phyloP scores from a whole-genome alignment of 139 green algal species.

The Deuterostichococcus epilithicus region DNA sequence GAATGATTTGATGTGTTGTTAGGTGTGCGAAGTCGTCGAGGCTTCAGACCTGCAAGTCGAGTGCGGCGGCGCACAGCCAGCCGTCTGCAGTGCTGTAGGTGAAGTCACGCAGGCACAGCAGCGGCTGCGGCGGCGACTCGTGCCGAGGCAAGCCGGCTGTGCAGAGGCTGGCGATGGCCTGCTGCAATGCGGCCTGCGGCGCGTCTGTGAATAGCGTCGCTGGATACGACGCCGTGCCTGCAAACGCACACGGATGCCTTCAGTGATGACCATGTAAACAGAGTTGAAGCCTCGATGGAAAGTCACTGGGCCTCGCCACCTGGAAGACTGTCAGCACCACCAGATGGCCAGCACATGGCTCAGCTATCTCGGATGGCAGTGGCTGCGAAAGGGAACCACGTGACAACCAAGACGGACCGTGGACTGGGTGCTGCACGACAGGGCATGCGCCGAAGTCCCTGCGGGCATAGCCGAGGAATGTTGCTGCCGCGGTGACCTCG shows the following conservation, averaged over 20 bases:
- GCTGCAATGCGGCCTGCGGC: slow-evolving; percentile 11
- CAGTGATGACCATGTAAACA: too few relatives aligned
- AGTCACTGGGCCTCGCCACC: too few relatives aligned
- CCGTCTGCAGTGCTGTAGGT: slow-evolving; percentile 11
- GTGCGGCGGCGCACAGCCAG: neutral
- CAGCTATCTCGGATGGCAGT: neutral
- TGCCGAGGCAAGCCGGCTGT: too few relatives aligned
- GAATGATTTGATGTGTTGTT: too few relatives aligned
- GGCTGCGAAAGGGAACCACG: too few relatives aligned
- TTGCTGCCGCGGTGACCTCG: slow-evolving; percentile 31
- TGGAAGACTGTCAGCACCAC: slow-evolving; percentile 36
- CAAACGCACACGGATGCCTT: neutral
- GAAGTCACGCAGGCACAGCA: slow-evolving; percentile 14
- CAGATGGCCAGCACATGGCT: slow-evolving; percentile 2
- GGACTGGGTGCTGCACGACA: neutral
- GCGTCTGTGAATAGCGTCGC: slow-evolving; percentile 51
- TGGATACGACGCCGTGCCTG: slow-evolving; percentile 39
- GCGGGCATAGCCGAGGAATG: slow-evolving; percentile 37
- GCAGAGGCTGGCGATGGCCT: slow-evolving; percentile 1
- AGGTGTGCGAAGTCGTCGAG: too few relatives aligned
- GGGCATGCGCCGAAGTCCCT: slow-evolving; percentile 31
- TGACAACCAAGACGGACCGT: neutral
- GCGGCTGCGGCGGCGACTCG: neutral
- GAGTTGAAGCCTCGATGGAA: too few relatives aligned
- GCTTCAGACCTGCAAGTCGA: too few relatives aligned